Conservation (phyloP, 2,329 filamentous ascomycete species). For the Colletotrichum lindemuthianum region DNA sequence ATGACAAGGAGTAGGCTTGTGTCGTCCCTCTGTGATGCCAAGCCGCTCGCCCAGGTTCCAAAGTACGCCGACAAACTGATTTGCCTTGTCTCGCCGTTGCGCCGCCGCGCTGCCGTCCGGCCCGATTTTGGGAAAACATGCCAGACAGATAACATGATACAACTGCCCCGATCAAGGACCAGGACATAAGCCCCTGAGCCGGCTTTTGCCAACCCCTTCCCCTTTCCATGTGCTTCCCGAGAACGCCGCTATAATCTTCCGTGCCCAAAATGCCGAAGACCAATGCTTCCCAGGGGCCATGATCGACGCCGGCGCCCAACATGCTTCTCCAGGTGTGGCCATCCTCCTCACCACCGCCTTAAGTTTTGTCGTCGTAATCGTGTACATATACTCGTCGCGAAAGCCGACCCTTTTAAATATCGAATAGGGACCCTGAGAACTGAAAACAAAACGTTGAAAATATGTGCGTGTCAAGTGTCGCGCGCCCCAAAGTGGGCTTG, state of each 20-base stretch:
- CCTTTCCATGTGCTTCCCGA: conserved; percentile 11
- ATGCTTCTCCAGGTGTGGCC: conserved; percentile 4
- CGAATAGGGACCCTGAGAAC: conserved; percentile 21
- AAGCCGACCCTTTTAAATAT: conserved; percentile 21
- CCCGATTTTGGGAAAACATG: conserved; percentile 13
- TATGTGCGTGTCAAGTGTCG: conserved; percentile 24
- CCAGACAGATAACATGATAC: conserved; percentile 12
- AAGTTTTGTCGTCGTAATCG: conserved; percentile 30
- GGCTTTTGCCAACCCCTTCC: background rate
- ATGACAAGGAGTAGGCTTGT: conserved; percentile 1
- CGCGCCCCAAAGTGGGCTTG: background rate
- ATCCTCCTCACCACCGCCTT: conserved; percentile 5
- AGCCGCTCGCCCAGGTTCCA: conserved; percentile 17
- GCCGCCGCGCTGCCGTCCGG: background rate
- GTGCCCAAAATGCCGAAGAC: background rate
- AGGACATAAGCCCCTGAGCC: conserved; percentile 12
- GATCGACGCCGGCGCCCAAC: conserved; percentile 23
- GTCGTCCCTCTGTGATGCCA: conserved; percentile 8
- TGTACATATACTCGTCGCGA: conserved; percentile 34
- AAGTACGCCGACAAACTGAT: conserved; percentile 7
- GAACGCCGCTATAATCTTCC: conserved; percentile 17
- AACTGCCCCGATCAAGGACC: conserved; percentile 21
- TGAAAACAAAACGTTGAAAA: conserved; percentile 12
- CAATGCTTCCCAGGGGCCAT: conserved; percentile 21
- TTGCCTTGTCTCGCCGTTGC: background rate